Percentiles rank a stretch among this genome's conserved stretches.
phyloP scores from a whole-genome alignment of 192 early-diverging fungal genomes.

The Coemansia sp. region DNA sequence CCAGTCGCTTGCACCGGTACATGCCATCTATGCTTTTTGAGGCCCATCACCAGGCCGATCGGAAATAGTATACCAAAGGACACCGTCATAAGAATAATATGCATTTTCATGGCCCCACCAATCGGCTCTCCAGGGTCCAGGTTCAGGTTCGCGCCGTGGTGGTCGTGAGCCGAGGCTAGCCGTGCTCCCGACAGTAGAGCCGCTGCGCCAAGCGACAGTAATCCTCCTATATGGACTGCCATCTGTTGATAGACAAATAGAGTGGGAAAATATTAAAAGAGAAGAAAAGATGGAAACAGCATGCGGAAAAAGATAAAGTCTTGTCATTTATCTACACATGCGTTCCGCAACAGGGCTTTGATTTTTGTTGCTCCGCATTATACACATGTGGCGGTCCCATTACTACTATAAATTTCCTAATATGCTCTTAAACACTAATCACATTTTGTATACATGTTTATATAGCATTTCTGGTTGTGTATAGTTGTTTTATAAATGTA shows the following conservation, averaged over 20 bases:
- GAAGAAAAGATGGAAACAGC: background rate
- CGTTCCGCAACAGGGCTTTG: no score
- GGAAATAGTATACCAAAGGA: conserved; percentile 54
- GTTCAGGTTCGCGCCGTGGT: conserved; percentile 53
- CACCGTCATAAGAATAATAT: conserved; percentile 51
- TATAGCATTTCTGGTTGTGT: no score
- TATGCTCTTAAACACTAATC: no score
- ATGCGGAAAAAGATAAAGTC: conserved; percentile 2
- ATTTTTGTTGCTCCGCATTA: background rate
- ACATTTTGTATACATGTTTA: no score
- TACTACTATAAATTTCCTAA: background rate
- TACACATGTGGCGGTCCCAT: background rate
- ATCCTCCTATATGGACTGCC: background rate
- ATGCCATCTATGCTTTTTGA: conserved; percentile 60
- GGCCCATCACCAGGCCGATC: conserved; percentile 59
- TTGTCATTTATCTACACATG: background rate
- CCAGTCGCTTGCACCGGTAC: conserved; percentile 62
- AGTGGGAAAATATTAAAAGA: background rate
- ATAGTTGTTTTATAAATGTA: conserved; percentile 18
- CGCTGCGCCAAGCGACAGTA: conserved; percentile 10
- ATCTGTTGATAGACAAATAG: conserved; percentile 3
- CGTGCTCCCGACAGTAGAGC: conserved; percentile 5
- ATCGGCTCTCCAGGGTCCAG: conserved; percentile 52
- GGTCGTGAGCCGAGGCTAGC: conserved; percentile 30
- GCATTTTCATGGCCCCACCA: conserved; percentile 38